Evolutionary conservation across 371 early-diverging fungal species (phyloP), one percentile per base, ranked within the genome.

Genomic region (Batrachochytrium dendrobatidis): DNA sequence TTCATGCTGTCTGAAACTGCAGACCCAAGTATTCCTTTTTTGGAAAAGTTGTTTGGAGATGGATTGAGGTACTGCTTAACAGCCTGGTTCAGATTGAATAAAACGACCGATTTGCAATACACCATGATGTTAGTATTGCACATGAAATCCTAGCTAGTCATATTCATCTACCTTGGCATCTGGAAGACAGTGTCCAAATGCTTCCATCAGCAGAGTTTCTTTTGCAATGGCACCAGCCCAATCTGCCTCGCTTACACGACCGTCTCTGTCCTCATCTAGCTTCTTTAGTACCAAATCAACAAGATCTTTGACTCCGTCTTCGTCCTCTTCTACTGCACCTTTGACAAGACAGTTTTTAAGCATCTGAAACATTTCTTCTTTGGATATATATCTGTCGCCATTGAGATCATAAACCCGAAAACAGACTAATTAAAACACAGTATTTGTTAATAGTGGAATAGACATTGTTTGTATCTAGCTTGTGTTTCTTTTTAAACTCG

Each of bases 351-450:
- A 74, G 64, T 79, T 77, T 28, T 77, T 74, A 8, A 81, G 62
- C 75, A 81, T 74, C 55, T 79, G 80, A 58, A 70, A 79, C 80
- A 79, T 81, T 64, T 81, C 82, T 46, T 81, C 82, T 58, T 79
- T 79, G 28, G 75, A 70, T 43, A 81, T 79, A 65, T 76, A 78
- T 3, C 75, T 71, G 60, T 81, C 82, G 32, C 78, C 78, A 55
- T 81, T 81, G 25, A 81, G 61, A 59, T 81, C 82, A 60, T 77
- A 81, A 6, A 81, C 75, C 30, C 77, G 59, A 66, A 81, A 81
- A 63, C 80, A 78, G 60, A 79, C 79, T 79, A 30, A 24, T 7
- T 6, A 34, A 26, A 20, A 34, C n/a, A n/a, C n/a, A 30, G n/a
- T n/a, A n/a, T 20, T n/a, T 8, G n/a, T 48, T 6, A 24, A 26